These are phyloP conservation scores for Solanum hybrid DNA, from an alignment of 305 asterid species.

Conservation along the genomic window DNA sequence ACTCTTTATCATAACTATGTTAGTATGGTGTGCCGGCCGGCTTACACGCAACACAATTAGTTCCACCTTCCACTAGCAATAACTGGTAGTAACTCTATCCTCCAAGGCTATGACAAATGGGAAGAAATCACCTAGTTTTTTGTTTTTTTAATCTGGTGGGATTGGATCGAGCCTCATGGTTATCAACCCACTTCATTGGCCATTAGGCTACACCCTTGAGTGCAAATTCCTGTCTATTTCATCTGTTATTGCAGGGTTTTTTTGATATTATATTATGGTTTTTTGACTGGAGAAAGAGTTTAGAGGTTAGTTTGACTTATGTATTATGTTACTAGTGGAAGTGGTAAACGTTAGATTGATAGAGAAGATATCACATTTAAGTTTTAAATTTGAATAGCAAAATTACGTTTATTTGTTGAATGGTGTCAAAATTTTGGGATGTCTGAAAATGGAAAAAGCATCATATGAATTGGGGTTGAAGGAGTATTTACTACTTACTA, in stretches of 20 bases:
- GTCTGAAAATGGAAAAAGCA: neutral
- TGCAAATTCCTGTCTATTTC: neutral
- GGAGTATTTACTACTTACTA: neutral
- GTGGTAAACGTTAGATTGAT: neutral
- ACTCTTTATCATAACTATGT: neutral
- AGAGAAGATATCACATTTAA: neutral
- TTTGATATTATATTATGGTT: neutral
- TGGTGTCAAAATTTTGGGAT: neutral
- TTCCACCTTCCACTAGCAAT: neutral
- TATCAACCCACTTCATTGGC: neutral
- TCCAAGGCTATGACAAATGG: neutral
- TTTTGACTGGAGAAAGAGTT: neutral
- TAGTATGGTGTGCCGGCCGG: neutral
- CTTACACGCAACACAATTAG: neutral
- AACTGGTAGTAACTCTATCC: neutral
- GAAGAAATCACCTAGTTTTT: neutral
- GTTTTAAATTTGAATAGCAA: neutral
- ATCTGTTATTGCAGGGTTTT: neutral
- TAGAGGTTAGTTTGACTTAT: neutral
- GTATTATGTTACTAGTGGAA: neutral
- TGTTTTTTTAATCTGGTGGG: neutral
- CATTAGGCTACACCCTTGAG: neutral
- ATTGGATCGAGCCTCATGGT: neutral
- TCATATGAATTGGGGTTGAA: neutral
- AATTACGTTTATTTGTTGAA: neutral